Evolutionary conservation across 768 basidiomycete genomes (phyloP).

Genomic region (Serendipita sp.): DNA sequence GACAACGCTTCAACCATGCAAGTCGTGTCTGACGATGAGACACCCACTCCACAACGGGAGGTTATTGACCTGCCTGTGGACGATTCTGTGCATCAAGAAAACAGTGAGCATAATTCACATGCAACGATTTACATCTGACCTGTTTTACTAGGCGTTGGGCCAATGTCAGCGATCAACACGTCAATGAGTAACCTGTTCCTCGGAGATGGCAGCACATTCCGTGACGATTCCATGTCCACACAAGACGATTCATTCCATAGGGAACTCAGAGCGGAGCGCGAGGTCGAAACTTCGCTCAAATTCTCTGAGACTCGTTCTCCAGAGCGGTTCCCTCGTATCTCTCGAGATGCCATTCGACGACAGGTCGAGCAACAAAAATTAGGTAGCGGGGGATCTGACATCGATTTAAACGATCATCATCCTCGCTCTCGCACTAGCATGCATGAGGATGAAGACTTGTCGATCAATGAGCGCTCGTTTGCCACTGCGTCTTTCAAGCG

Average conservation of each 20-base stretch:
- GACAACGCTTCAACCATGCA: background rate
- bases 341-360: slow-evolving; percentile 11
- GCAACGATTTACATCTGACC: background rate
- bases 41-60: background rate
- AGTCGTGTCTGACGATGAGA: background rate
- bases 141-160: background rate
- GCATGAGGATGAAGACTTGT: background rate
- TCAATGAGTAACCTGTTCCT: background rate
- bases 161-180: background rate
- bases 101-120: background rate
- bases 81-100: background rate
- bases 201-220: background rate
- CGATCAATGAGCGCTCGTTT: background rate
- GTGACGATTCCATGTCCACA: slow-evolving; percentile 1
- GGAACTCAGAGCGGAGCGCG: background rate
- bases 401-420: background rate
- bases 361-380: slow-evolving; percentile 11
- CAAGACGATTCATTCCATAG: background rate
- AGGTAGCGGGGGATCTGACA: background rate
- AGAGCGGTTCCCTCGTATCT: slow-evolving; percentile 11
- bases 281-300: background rate
- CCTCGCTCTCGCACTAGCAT: background rate
- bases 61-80: background rate
- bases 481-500: background rate
- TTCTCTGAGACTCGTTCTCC: slow-evolving; percentile 1